Evolutionary conservation across 2,329 filamentous ascomycete species (phyloP).

Genomic region (Capronia epimyces): DNA sequence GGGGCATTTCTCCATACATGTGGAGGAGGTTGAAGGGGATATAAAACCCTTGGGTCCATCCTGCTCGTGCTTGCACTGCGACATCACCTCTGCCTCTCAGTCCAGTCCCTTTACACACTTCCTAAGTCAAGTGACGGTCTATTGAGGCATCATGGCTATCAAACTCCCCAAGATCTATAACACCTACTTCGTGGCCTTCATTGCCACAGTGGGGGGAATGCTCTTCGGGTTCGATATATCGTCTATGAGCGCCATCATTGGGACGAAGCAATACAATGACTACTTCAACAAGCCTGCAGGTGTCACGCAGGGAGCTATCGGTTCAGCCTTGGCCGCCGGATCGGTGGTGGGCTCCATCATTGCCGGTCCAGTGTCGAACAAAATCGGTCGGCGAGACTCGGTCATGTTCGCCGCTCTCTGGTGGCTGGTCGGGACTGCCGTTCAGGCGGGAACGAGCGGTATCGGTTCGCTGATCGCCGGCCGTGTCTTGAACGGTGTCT

Average conservation of each 20-base stretch:
- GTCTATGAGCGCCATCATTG: conserved; percentile 51
- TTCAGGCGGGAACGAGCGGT: conserved; percentile 31
- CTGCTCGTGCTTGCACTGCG: not conserved
- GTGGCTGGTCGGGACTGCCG: conserved; percentile 44
- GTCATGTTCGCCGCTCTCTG: conserved; percentile 47
- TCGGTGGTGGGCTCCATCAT: conserved; percentile 46
- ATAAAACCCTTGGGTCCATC: not conserved
- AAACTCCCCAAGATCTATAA: conserved; percentile 51
- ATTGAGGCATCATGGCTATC: conserved; percentile 2
- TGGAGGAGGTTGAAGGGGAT: not conserved
- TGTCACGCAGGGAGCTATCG: conserved; percentile 47
- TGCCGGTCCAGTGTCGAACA: conserved; percentile 45
- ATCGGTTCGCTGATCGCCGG: conserved; percentile 26
- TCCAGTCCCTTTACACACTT: not conserved
- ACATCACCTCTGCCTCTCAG: not conserved
- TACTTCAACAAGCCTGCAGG: conserved; percentile 50
- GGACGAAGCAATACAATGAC: conserved; percentile 45
- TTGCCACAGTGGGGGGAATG: conserved; percentile 51
- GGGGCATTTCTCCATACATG: not conserved
- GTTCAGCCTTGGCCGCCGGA: conserved; percentile 46
- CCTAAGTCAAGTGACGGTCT: not conserved
- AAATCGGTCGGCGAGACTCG: conserved; percentile 43
- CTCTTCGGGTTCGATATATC: conserved; percentile 56
- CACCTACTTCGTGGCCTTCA: conserved; percentile 49
- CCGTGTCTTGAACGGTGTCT: conserved; percentile 31